phyloP scores from a whole-genome alignment of 805 yeast species.

The Sporopachydermia quercuum region DNA sequence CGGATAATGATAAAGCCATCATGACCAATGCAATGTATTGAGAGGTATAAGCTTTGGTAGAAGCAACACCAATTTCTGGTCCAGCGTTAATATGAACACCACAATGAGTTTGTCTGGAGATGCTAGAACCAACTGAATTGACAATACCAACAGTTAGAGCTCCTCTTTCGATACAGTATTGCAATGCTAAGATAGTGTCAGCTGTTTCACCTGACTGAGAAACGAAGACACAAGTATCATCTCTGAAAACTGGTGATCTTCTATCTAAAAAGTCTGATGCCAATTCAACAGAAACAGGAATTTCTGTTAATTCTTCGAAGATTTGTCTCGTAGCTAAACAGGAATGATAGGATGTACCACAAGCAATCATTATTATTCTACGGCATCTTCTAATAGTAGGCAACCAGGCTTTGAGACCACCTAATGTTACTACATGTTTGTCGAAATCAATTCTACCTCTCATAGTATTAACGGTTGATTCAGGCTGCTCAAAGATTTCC shows the following conservation, averaged over 20 bases:
- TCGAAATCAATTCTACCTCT: constrained; percentile 96
- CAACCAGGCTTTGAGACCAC: constrained; percentile 77
- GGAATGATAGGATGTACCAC: constrained; percentile 98
- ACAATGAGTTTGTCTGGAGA: constrained; percentile 94
- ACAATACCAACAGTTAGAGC: constrained; percentile 96
- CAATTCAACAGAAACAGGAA: constrained; percentile 83
- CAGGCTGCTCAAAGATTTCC: constrained; percentile 98
- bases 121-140: constrained; percentile 91
- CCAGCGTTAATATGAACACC: constrained; percentile 99
- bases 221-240: constrained; percentile 93
- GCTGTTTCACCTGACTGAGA: constrained; percentile 99
- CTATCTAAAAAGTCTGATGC: constrained; percentile 94
- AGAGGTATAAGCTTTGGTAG: constrained; percentile 97
- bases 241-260: constrained; percentile 93
- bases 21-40: constrained; percentile 94
- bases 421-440: constrained; percentile 59
- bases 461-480: constrained; percentile 96
- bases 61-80: constrained; percentile 98
- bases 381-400: constrained; percentile 87
- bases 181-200: constrained; percentile 87
- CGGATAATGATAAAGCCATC: constrained; percentile 91
- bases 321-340: constrained; percentile 94
- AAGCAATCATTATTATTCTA: constrained; percentile 94
- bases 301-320: constrained; percentile 91
- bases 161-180: constrained; percentile 92